Conservation (phyloP, 345 rosid genomes). For the Mangifera indica region DNA sequence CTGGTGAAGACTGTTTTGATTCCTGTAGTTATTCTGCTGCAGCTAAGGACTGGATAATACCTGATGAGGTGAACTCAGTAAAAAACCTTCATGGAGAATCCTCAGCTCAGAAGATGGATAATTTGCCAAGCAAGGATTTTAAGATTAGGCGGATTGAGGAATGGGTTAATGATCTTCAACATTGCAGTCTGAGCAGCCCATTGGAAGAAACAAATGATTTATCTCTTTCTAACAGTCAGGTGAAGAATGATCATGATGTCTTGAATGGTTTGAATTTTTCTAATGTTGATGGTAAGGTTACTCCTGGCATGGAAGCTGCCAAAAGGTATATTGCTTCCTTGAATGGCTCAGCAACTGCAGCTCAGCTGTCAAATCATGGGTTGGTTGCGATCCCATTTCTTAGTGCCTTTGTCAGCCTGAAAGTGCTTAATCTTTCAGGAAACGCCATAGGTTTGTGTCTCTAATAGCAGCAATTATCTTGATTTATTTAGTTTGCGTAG, state of each 20-base stretch:
- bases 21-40: conserved; percentile 50
- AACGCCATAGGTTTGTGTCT: conserved; percentile 70
- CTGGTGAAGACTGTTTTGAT: conserved; percentile 45
- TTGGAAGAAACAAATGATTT: conserved; percentile 52
- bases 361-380: conserved; percentile 74
- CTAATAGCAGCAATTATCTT: neutral
- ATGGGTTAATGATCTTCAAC: conserved; percentile 85
- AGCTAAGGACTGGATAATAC: conserved; percentile 73
- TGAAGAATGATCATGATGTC: conserved; percentile 34
- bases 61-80: conserved; percentile 48
- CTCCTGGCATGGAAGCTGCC: conserved; percentile 75
- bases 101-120: conserved; percentile 38
- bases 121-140: conserved; percentile 54
- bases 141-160: conserved; percentile 75
- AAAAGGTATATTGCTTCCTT: conserved; percentile 73
- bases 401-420: conserved; percentile 70
- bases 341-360: conserved; percentile 63
- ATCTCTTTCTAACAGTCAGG: conserved; percentile 29
- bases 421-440: conserved; percentile 84
- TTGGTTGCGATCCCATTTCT: conserved; percentile 75
- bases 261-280: conserved; percentile 34
- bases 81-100: conserved; percentile 46
- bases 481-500: neutral
- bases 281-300: conserved; percentile 52
- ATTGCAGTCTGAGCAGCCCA: conserved; percentile 47